A percentile compares a stretch with the other conserved stretches of the same genome.
Conservation (phyloP, 306 rosid genomes). For the Fragaria ananassa region DNA sequence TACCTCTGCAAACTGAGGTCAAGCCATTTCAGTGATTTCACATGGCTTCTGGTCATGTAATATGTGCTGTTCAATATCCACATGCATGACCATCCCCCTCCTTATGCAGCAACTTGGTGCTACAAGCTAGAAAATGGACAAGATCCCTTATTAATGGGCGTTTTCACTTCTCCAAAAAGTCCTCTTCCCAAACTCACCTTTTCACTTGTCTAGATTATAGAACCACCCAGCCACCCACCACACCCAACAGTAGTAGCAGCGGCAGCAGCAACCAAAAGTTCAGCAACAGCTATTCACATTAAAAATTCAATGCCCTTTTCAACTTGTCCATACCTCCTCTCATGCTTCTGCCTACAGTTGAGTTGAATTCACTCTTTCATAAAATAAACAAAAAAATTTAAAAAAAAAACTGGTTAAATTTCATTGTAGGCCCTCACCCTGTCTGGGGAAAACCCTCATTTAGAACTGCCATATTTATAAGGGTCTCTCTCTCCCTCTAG, state of each 20-base stretch:
- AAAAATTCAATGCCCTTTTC: background rate
- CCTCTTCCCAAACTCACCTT: background rate
- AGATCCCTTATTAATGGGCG: slow-evolving; percentile 15
- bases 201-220: background rate
- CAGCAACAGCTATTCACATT: background rate
- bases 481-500: background rate
- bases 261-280: background rate
- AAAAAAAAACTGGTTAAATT: background rate
- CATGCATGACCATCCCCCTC: background rate
- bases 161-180: slow-evolving; percentile 5
- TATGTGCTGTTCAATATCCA: background rate
- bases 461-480: background rate
- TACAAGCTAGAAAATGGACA: background rate
- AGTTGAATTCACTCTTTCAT: background rate
- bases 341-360: background rate
- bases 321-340: slow-evolving; percentile 5
- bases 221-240: background rate
- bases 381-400: background rate
- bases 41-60: background rate
- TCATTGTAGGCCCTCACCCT: background rate
- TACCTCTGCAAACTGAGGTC: background rate
- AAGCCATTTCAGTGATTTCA: background rate
- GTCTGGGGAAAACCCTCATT: background rate
- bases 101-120: background rate
- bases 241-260: background rate